Evolutionary conservation across 441 rosid genomes (phyloP), one percentile per base, ranked within the genome.

Genomic region (Geranium incanum): DNA sequence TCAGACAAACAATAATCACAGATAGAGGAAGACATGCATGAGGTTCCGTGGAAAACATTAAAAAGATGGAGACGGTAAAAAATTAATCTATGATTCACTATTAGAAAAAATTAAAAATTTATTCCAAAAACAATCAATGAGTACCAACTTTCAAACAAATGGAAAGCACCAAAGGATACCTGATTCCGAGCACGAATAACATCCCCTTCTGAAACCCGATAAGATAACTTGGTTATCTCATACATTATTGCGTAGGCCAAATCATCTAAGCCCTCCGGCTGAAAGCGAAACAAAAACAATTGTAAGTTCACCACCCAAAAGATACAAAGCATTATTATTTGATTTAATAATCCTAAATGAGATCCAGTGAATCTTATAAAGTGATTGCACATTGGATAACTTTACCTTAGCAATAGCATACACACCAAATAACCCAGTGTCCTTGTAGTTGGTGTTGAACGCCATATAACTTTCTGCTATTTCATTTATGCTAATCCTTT

Each of bases 391-490:
- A 6, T 9, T 60, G 65, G 36, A 60, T 60, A 19, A 33, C 64
- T 79, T 86, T 75, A 95, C 99, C 98, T 95, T 89, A 1, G 99
- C 96, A 79, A 93, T 86, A 70, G 98, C 99, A 82, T 95, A 93
- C 71, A 95, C 86, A 63, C 99, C 98, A 66, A 95, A 95, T 5
- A 95, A 89, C 69, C 99, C 99, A 66, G 96, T 95, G 81, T 95
- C 99, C 76, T 91, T 95, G 80, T 95, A 95, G 87, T 95, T 95
- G 80, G 98, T 95, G 77, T 95, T 95, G 81, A 95, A 95, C 55
- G 99, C 94, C 98, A 93, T 93, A 85, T 91, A 86, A 77, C 88
- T 93, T 83, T 95, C 99, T 0, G 98, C 98, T 78, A 95, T 75
- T 81, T 91, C 99, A 82, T 93, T 78, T 57, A 93, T 84, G 70